A percentile compares a stretch with the other conserved stretches of the same genome.
Conservation (phyloP, 1,284 basidiomycete genomes). For the Termitomyces sp. region DNA sequence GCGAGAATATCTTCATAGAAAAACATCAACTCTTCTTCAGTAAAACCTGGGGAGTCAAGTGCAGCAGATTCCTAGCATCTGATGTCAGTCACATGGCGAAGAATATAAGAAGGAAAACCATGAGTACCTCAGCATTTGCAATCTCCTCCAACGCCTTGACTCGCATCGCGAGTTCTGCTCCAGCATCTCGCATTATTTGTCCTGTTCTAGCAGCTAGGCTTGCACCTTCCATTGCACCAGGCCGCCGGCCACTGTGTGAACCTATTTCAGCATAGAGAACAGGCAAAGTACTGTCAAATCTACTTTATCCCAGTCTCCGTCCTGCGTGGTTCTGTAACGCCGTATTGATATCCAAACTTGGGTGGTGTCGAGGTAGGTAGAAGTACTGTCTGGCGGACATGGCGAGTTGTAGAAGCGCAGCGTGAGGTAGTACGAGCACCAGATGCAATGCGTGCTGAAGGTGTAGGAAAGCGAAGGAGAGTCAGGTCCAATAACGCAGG, state of each 20-base stretch:
- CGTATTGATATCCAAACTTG: slow-evolving; percentile 3
- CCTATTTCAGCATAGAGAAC: not conserved
- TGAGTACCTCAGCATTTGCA: slow-evolving; percentile 30
- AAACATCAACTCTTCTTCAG: slow-evolving; percentile 43
- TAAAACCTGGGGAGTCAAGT: slow-evolving; percentile 32
- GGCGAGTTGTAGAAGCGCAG: slow-evolving; percentile 6
- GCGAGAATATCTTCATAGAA: slow-evolving; percentile 53
- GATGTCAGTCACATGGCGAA: not conserved
- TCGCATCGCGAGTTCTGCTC: slow-evolving; percentile 31
- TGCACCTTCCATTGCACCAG: not conserved
- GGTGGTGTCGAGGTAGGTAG: slow-evolving; percentile 5
- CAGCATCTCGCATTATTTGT: slow-evolving; percentile 9
- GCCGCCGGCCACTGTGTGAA: slow-evolving; percentile 4
- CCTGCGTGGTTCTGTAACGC: not conserved
- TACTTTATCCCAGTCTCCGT: not conserved
- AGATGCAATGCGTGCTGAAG: slow-evolving; percentile 1
- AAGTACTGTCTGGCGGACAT: slow-evolving; percentile 6
- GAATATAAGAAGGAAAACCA: not conserved
- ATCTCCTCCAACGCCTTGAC: slow-evolving; percentile 35
- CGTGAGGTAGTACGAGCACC: not conserved
- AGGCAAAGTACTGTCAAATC: not conserved
- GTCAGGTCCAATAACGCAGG: slow-evolving; percentile 28
- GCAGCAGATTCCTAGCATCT: slow-evolving; percentile 17
- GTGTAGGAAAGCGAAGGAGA: slow-evolving; percentile 21
- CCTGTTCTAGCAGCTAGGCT: slow-evolving; percentile 8